phyloP scores from a whole-genome alignment of 1,284 basidiomycete species.

The Fomes fomentarius region DNA sequence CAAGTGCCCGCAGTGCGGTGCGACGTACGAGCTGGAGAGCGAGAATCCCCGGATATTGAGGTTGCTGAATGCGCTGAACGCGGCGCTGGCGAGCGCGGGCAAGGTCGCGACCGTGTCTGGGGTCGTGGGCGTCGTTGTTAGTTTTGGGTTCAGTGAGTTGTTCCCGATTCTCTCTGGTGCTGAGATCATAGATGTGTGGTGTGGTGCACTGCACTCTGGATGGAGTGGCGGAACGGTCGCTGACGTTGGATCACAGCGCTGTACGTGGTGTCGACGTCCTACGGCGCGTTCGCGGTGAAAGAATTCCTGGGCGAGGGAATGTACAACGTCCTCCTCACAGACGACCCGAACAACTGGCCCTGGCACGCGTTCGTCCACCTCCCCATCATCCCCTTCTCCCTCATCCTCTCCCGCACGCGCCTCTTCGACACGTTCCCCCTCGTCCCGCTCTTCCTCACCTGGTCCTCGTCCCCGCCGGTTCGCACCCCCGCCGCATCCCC shows the following conservation, averaged over 20 bases:
- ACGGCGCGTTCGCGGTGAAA: constrained; percentile 73
- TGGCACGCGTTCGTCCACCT: constrained; percentile 74
- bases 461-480: constrained; percentile 59
- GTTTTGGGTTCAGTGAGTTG: constrained; percentile 45
- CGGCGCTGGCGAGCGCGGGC: constrained; percentile 50
- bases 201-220: no score
- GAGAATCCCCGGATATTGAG: constrained; percentile 55
- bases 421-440: constrained; percentile 51
- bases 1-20: constrained; percentile 79
- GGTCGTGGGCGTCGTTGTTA: constrained; percentile 47
- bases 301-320: constrained; percentile 68
- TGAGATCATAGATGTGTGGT: no score
- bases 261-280: constrained; percentile 64
- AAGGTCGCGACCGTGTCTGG: constrained; percentile 53
- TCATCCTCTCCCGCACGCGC: constrained; percentile 60
- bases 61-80: constrained; percentile 53
- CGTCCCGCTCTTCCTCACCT: constrained; percentile 62
- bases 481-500: constrained; percentile 1
- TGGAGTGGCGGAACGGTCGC: no score
- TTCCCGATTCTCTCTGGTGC: no score
- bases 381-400: constrained; percentile 59
- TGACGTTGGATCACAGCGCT: constrained; percentile 45
- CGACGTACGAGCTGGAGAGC: constrained; percentile 67
- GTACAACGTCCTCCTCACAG: constrained; percentile 62
- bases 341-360: constrained; percentile 70